phyloP scores from a whole-genome alignment of 148 eudicot genomes.

The Rhododendron simsii region DNA sequence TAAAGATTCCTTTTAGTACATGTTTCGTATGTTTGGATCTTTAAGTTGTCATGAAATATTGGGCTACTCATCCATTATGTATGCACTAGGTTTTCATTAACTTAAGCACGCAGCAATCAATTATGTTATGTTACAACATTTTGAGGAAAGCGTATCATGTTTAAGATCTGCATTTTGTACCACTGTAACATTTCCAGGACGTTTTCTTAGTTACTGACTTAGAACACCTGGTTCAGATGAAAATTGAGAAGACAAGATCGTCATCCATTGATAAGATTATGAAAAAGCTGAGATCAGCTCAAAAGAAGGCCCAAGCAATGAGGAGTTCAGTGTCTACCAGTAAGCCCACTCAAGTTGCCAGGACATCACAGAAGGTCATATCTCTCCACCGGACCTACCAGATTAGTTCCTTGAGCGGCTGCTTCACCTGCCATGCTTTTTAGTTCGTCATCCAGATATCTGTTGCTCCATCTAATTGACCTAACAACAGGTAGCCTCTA shows the following conservation, averaged over 20 bases:
- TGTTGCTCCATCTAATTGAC: not conserved
- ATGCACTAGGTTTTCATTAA: not conserved
- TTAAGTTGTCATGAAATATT: not conserved
- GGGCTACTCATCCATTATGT: not conserved
- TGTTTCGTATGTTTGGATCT: not conserved
- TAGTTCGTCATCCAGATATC: constrained; percentile 19
- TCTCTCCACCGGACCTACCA: constrained; percentile 55
- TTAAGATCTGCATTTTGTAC: not conserved
- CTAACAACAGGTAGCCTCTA: constrained; percentile 2
- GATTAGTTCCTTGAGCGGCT: constrained; percentile 75
- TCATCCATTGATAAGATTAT: constrained; percentile 92
- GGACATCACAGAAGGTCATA: constrained; percentile 38
- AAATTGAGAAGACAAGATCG: constrained; percentile 89
- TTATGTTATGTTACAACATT: not conserved
- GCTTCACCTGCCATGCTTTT: constrained; percentile 90
- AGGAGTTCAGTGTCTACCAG: constrained; percentile 45
- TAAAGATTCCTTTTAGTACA: not conserved
- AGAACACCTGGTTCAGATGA: constrained; percentile 54
- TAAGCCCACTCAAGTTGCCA: constrained; percentile 44
- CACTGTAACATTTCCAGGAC: not conserved
- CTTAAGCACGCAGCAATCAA: not conserved
- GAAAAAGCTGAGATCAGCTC: constrained; percentile 83
- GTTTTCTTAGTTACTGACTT: constrained; percentile 3
- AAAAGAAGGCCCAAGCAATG: constrained; percentile 90
- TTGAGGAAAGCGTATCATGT: not conserved